Evolutionary conservation across 768 basidiomycete genomes (phyloP), one percentile per base, ranked within the genome.

Genomic region (Auricularia auricula-judae): DNA sequence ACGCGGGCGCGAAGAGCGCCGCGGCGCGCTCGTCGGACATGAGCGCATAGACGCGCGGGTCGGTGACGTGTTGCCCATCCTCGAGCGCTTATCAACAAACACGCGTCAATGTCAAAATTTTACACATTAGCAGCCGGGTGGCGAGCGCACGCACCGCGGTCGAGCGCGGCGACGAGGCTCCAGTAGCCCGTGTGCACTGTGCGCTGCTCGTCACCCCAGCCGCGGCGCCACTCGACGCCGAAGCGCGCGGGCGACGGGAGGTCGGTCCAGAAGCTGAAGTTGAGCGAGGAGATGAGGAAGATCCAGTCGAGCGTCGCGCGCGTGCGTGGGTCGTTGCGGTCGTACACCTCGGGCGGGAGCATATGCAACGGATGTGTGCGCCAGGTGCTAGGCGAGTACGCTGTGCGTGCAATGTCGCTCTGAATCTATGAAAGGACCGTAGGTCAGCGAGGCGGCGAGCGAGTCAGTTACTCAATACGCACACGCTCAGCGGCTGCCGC

Each of bases 261-360:
- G 0, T 84, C 85, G 0, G 88, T 92, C 93, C 94, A 95, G 74
- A 91, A 96, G 70, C 83, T 89, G 74, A 91, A 96, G 74, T 93
- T 96, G 62, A 92, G 81, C 16, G 86, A 82, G 2, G 88, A 93
- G 51, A 95, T 86, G 66, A 91, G 82, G 74, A 95, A 94, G 65
- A 95, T 87, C 92, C 92, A 95, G 75, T 93, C 78, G 35, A 94
- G 76, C 59, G 81, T 82, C 51, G 77, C 74, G 71, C 77, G 82
- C 44, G 84, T 88, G 65, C 78, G 74, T 7, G 85, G 81, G 63
- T 86, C 74, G 12, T 75, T 69, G 8, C 81, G 71, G 66, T 80
- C 75, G 74, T 85, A 85, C 0, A 85, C 84, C 67, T 88, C 86
- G 0, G 82, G 77, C 7, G 92, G 88, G 69, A 82, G 81, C 43